Percentiles rank a stretch among this genome's conserved stretches.
Conservation (phyloP, 768 basidiomycete species). For the Boletus sensibilis region DNA sequence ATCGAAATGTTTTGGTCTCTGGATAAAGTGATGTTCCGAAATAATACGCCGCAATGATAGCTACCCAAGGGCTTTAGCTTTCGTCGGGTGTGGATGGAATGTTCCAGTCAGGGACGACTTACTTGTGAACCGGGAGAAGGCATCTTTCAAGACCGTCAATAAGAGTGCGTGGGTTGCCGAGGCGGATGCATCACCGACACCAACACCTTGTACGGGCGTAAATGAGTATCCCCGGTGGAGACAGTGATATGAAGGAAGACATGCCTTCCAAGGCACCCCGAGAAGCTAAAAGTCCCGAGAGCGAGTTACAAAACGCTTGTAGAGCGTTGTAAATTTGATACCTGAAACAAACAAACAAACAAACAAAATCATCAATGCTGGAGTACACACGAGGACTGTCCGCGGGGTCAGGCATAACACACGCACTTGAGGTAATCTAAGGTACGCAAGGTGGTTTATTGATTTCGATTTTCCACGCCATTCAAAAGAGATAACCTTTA, state of each 20-base stretch:
- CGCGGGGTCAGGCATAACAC: background rate
- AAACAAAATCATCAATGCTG: background rate
- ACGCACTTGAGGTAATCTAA: conserved; percentile 57
- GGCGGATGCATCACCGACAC: conserved; percentile 66
- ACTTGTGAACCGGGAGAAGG: conserved; percentile 64
- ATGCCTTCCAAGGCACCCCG: conserved; percentile 67
- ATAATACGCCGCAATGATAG: conserved; percentile 60
- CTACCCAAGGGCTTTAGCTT: conserved; percentile 33
- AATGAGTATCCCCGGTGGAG: background rate
- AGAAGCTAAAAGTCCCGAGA: conserved; percentile 61
- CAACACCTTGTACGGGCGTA: conserved; percentile 46
- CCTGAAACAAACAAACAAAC: conserved; percentile 35
- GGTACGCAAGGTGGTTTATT: background rate
- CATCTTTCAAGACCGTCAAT: conserved; percentile 64
- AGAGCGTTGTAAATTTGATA: conserved; percentile 66
- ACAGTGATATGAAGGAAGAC: background rate
- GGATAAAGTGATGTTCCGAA: conserved; percentile 65
- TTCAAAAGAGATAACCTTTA: conserved; percentile 17
- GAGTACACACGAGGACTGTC: conserved; percentile 6
- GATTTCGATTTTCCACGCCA: background rate
- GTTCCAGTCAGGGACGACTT: conserved; percentile 18
- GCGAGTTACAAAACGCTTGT: conserved; percentile 69
- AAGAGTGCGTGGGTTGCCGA: conserved; percentile 66
- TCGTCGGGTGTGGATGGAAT: background rate
- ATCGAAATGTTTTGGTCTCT: conserved; percentile 68